Evolutionary conservation across 345 rosid species (phyloP).

Genomic region (thale cress (Arabidopsis thaliana)): TAIR10.1 NC_003070.9:2036501-2037000

Average conservation of each 20-base stretch:
- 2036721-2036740: constrained; percentile 63
- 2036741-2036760: constrained; percentile 68
- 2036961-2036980: constrained; percentile 57
- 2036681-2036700: constrained; percentile 59
- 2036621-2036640: constrained; percentile 52
- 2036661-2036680: constrained; percentile 65
- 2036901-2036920: background rate
- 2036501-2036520: constrained; percentile 30
- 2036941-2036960: constrained; percentile 53
- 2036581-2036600: constrained; percentile 67
- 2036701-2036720: constrained; percentile 53
- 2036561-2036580: constrained; percentile 49
- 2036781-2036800: constrained; percentile 56
- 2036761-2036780: constrained; percentile 49
- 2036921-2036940: constrained; percentile 49
- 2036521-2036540: constrained; percentile 55
- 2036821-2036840: constrained; percentile 67
- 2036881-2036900: background rate
- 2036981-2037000: constrained; percentile 40
- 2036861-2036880: background rate
- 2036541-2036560: constrained; percentile 44
- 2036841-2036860: constrained; percentile 43
- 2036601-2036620: constrained; percentile 47
- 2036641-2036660: constrained; percentile 53
- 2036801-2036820: constrained; percentile 58